phyloP scores from a whole-genome alignment of 306 rosid species.

The Elaeagnus macrophylla region DNA sequence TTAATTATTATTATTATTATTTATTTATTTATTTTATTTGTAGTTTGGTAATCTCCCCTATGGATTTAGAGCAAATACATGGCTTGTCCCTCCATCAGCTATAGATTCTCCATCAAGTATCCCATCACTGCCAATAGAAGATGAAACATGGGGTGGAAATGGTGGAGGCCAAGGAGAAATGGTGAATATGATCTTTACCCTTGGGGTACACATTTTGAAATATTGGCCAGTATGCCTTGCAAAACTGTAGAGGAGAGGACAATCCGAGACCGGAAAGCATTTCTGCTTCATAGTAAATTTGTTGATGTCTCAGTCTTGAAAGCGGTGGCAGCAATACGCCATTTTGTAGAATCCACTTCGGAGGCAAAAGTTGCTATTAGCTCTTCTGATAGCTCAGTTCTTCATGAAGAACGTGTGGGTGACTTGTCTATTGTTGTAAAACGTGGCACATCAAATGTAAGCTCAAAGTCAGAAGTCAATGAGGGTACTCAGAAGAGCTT shows the following conservation, averaged over 20 bases:
- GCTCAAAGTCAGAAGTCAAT: conserved; percentile 22
- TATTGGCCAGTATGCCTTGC: conserved; percentile 71
- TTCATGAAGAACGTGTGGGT: conserved; percentile 43
- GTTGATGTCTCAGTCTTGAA: conserved; percentile 65
- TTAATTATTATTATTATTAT: not conserved
- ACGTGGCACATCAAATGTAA: conserved; percentile 31
- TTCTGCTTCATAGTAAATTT: conserved; percentile 74
- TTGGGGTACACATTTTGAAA: conserved; percentile 74
- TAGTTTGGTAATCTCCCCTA: conserved; percentile 98
- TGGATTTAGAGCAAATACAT: conserved; percentile 86
- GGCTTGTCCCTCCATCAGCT: conserved; percentile 87
- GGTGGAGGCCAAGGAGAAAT: conserved; percentile 80
- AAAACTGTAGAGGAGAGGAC: conserved; percentile 93
- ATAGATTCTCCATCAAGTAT: conserved; percentile 56
- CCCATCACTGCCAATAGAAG: conserved; percentile 64
- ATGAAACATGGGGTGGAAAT: conserved; percentile 88
- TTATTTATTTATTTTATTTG: conserved; percentile 1
- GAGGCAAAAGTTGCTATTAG: conserved; percentile 13
- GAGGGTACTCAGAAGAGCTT: conserved; percentile 51
- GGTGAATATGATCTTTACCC: conserved; percentile 47
- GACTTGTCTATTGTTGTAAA: conserved; percentile 56
- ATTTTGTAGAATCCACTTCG: conserved; percentile 33
- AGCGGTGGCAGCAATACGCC: conserved; percentile 63
- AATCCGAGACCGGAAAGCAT: conserved; percentile 83
- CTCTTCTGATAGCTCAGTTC: conserved; percentile 30